Evolutionary conservation across 768 basidiomycete genomes (phyloP).

Genomic region (Kwoniella newhampshirensis): DNA sequence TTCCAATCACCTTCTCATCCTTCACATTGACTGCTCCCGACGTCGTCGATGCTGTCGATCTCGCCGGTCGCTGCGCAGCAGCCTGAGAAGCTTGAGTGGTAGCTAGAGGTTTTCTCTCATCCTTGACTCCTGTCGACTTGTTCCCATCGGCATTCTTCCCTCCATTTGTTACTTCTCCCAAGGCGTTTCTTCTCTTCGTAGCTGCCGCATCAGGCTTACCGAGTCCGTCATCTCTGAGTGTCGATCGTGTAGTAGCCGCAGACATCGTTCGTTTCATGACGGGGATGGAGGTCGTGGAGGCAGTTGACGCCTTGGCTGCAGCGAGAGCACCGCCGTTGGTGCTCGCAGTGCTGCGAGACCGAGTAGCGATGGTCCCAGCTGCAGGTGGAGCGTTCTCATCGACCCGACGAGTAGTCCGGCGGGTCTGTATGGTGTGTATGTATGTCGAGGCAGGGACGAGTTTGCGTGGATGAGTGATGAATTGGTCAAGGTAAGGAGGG

Average conservation of each 20-base stretch:
- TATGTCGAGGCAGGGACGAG: constrained; percentile 1
- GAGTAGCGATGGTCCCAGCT: constrained; percentile 18
- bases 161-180: constrained; percentile 46
- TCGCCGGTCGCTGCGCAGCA: constrained; percentile 10
- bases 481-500: too few relatives aligned
- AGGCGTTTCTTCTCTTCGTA: constrained; percentile 29
- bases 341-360: constrained; percentile 14
- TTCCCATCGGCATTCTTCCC: constrained; percentile 17
- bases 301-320: constrained; percentile 13
- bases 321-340: constrained; percentile 17
- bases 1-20: constrained; percentile 16
- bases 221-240: background rate
- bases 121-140: constrained; percentile 11
- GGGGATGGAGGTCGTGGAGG: constrained; percentile 34
- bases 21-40: background rate
- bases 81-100: constrained; percentile 16
- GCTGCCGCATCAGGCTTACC: constrained; percentile 18
- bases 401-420: constrained; percentile 31
- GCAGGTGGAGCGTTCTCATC: constrained; percentile 49
- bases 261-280: constrained; percentile 35
- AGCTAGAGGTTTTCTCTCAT: constrained; percentile 28
- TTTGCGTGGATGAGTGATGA: constrained; percentile 1
- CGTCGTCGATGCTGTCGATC: constrained; percentile 6
- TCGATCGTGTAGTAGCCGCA: constrained; percentile 17
- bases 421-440: constrained; percentile 31